Conservation (phyloP, 371 early-diverging fungal genomes). For the Saksenaea oblongispora region DNA sequence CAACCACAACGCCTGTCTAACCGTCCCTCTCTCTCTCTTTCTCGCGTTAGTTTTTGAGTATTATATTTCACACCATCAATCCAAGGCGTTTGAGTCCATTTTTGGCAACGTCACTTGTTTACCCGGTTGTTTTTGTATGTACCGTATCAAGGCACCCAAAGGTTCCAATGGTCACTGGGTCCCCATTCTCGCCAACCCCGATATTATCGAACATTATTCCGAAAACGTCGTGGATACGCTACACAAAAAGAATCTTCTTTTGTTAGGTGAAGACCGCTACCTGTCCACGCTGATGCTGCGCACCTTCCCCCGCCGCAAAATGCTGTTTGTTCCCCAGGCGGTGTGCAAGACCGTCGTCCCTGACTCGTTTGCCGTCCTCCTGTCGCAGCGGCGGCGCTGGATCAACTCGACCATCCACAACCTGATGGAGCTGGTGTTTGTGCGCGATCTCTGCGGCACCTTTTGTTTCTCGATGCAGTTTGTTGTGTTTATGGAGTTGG, state of each 20-base stretch:
- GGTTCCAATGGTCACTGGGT: constrained; percentile 65
- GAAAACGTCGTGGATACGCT: constrained; percentile 89
- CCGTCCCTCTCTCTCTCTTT: neutral
- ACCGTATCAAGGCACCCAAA: constrained; percentile 86
- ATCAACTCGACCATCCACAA: constrained; percentile 92
- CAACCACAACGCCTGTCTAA: neutral
- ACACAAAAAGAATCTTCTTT: constrained; percentile 92
- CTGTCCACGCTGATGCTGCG: constrained; percentile 92
- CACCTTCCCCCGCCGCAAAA: constrained; percentile 88
- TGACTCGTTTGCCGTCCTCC: constrained; percentile 72
- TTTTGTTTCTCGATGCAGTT: constrained; percentile 92
- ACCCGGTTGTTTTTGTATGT: constrained; percentile 96
- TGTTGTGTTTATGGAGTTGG: constrained; percentile 84
- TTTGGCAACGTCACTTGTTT: constrained; percentile 98
- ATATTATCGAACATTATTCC: constrained; percentile 88
- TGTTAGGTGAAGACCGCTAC: constrained; percentile 95
- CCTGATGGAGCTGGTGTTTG: constrained; percentile 81
- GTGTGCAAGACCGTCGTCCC: constrained; percentile 83
- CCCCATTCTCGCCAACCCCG: constrained; percentile 84
- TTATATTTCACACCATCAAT: constrained; percentile 88
- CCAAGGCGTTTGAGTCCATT: constrained; percentile 92
- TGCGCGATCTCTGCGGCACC: constrained; percentile 87
- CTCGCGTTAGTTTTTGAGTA: constrained; percentile 32
- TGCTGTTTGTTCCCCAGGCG: constrained; percentile 92
- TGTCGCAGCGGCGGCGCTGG: constrained; percentile 89